These are phyloP conservation scores for Epichloe elymi DNA, from an alignment of 2,329 filamentous ascomycete species.

Conservation along the genomic window DNA sequence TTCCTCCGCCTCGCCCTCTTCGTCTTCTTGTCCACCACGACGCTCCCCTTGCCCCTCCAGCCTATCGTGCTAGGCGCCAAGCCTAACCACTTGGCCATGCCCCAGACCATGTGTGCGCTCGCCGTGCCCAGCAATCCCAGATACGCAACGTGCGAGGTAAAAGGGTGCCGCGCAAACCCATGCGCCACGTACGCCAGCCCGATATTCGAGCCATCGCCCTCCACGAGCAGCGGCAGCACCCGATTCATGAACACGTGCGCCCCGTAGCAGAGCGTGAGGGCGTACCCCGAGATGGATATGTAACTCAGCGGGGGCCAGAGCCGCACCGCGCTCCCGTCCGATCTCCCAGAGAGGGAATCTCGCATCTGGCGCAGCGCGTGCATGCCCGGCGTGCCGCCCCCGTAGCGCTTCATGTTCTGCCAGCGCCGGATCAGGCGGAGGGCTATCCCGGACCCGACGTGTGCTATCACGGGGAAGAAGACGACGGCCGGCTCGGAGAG, in stretches of 20 bases:
- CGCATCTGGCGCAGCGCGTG: conserved; percentile 23
- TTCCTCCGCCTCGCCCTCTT: conserved; percentile 45
- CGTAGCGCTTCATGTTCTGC: conserved; percentile 62
- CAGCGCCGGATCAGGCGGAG: conserved; percentile 63
- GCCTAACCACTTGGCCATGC: conserved; percentile 70
- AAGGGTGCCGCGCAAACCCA: conserved; percentile 61
- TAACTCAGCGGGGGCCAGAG: conserved; percentile 59
- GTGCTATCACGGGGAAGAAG: conserved; percentile 57
- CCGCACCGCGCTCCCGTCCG: conserved; percentile 17
- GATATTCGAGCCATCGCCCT: conserved; percentile 78
- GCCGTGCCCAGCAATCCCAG: conserved; percentile 51
- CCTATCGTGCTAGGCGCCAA: conserved; percentile 43
- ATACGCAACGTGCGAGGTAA: conserved; percentile 57
- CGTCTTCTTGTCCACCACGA: conserved; percentile 34
- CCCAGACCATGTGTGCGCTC: conserved; percentile 71
- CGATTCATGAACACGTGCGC: conserved; percentile 69
- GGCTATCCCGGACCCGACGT: conserved; percentile 64
- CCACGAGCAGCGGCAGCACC: conserved; percentile 57
- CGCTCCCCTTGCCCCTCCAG: conserved; percentile 28
- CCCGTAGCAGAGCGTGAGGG: conserved; percentile 48
- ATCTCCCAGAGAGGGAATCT: conserved; percentile 20
- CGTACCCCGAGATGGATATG: conserved; percentile 61
- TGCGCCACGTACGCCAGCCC: conserved; percentile 75
- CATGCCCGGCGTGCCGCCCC: conserved; percentile 48
- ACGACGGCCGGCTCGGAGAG: conserved; percentile 71